A percentile compares a stretch with the other conserved stretches of the same genome.
Conservation (phyloP, 192 early-diverging fungal genomes). For the Mycoemilia scoparia region DNA sequence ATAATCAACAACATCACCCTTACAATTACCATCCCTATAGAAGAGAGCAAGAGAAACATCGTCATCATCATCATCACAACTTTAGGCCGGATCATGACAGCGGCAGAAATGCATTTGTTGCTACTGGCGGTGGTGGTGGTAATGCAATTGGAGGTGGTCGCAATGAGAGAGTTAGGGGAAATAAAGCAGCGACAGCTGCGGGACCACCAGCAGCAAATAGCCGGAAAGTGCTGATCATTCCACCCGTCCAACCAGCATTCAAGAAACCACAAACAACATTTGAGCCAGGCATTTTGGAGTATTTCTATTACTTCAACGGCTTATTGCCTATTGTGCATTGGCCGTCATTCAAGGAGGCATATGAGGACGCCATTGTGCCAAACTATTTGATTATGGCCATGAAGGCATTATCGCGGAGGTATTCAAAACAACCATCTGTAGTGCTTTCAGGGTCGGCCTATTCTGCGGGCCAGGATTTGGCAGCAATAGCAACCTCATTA, state of each 20-base stretch:
- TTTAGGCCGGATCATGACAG: conserved; percentile 22
- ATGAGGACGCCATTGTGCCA: conserved; percentile 30
- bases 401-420: conserved; percentile 27
- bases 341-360: conserved; percentile 32
- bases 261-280: too few relatives aligned
- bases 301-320: conserved; percentile 31
- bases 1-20: too few relatives aligned
- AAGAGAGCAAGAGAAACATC: too few relatives aligned
- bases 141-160: conserved; percentile 13
- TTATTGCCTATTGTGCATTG: conserved; percentile 29
- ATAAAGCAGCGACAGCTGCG: conserved; percentile 10
- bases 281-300: conserved; percentile 28
- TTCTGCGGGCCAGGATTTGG: conserved; percentile 26
- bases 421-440: conserved; percentile 29
- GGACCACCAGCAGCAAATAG: too few relatives aligned
- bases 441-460: conserved; percentile 24
- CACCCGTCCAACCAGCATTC: too few relatives aligned
- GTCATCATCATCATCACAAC: too few relatives aligned
- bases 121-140: conserved; percentile 21
- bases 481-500: conserved; percentile 27
- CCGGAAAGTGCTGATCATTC: too few relatives aligned
- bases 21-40: too few relatives aligned
- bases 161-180: neutral
- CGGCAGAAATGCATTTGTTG: conserved; percentile 28
- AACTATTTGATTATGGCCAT: conserved; percentile 31